A percentile compares a stretch with the other conserved stretches of the same genome.
Evolutionary conservation across 164 flowering plant genomes (phyloP).

Genomic region (Sedum album): DNA sequence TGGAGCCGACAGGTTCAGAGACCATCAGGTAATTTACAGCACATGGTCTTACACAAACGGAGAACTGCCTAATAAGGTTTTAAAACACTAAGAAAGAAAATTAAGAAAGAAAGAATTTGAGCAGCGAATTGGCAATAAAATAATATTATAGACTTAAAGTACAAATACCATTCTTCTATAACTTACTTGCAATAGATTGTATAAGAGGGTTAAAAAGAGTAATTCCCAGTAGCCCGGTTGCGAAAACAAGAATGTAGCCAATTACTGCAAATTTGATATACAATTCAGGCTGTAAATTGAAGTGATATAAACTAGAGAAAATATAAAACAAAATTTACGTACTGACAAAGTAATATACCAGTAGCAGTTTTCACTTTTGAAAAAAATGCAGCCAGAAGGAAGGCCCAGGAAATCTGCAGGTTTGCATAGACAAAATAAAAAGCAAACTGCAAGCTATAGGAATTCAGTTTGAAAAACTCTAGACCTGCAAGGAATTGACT

Average conservation of each 20-base stretch:
- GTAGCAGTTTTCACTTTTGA: constrained; percentile 52
- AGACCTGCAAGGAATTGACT: constrained; percentile 40
- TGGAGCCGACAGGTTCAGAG: neutral
- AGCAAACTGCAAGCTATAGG: constrained; percentile 71
- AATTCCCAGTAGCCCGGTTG: constrained; percentile 49
- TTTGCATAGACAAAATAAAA: constrained; percentile 73
- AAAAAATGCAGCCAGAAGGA: constrained; percentile 56
- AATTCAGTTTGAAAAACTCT: constrained; percentile 64
- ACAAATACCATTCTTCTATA: too few species aligned
- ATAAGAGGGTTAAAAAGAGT: constrained; percentile 42
- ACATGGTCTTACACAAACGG: too few species aligned
- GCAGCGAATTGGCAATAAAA: neutral
- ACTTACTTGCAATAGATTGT: constrained; percentile 72
- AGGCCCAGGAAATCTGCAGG: constrained; percentile 75
- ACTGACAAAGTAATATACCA: constrained; percentile 27
- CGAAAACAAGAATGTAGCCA: constrained; percentile 47
- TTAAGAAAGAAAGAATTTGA: too few species aligned
- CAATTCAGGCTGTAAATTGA: constrained; percentile 1
- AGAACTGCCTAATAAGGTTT: too few species aligned
- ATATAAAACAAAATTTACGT: neutral
- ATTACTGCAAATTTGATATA: constrained; percentile 34
- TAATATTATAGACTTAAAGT: too few species aligned
- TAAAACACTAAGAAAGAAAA: too few species aligned
- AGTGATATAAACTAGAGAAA: neutral
- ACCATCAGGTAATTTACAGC: too few species aligned